phyloP scores from a whole-genome alignment of 805 yeast genomes.

The Cephaloascus albidus region DNA sequence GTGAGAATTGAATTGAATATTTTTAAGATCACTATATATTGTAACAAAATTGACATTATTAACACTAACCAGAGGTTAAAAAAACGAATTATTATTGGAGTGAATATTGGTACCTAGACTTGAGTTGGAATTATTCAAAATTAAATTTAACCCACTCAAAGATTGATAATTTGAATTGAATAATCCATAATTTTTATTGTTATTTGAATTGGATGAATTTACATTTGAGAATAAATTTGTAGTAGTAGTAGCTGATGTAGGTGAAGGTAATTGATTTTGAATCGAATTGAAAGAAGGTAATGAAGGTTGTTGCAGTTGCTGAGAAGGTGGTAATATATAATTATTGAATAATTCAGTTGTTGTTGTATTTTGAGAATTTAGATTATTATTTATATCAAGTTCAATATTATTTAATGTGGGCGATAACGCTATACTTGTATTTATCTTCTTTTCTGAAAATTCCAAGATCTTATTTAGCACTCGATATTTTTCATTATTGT shows the following conservation, averaged over 20 bases:
- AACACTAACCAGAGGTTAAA: too few species aligned
- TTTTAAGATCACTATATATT: too few species aligned
- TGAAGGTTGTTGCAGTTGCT: slow-evolving; percentile 1
- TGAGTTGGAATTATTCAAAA: too few species aligned
- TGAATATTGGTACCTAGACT: too few species aligned
- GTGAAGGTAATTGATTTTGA: slow-evolving; percentile 4
- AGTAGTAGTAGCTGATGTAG: background rate
- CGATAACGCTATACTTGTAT: background rate
- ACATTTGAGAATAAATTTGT: background rate
- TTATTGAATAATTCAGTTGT: background rate
- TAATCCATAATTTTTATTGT: too few species aligned
- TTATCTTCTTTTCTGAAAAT: background rate
- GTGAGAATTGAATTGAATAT: too few species aligned
- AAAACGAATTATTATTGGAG: too few species aligned
- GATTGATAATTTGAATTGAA: too few species aligned
- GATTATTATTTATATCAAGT: background rate
- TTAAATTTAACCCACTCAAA: too few species aligned
- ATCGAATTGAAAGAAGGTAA: slow-evolving; percentile 5
- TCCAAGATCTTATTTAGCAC: background rate
- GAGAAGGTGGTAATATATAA: background rate
- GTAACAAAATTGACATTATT: too few species aligned
- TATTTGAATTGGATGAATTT: background rate
- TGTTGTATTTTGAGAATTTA: background rate
- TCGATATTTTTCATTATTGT: background rate
- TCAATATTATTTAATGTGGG: background rate